Percentiles rank a stretch among this genome's conserved stretches.
Evolutionary conservation across 1,139 yeast species (phyloP).

Genomic region (Geotrichum klebahnii): DNA sequence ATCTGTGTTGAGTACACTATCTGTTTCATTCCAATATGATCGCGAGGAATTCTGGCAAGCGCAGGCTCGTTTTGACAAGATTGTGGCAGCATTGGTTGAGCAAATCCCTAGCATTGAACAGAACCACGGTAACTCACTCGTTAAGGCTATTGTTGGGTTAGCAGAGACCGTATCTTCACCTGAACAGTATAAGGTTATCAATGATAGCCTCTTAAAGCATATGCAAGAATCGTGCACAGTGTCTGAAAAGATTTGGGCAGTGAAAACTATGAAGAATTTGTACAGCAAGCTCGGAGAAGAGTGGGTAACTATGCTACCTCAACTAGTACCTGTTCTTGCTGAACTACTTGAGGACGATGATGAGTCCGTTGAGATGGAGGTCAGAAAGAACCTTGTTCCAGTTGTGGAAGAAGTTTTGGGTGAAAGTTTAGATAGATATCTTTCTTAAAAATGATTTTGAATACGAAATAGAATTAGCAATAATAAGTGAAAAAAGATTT

Average conservation of each 20-base stretch:
- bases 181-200: constrained; percentile 72
- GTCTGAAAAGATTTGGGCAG: constrained; percentile 75
- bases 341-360: constrained; percentile 94
- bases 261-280: constrained; percentile 69
- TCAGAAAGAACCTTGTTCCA: constrained; percentile 84
- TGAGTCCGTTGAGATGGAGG: constrained; percentile 87
- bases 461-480: too few species aligned
- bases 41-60: constrained; percentile 94
- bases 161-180: constrained; percentile 68
- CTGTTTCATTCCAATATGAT: constrained; percentile 79
- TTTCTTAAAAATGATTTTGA: constrained; percentile 47
- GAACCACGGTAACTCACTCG: constrained; percentile 55
- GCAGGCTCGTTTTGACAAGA: constrained; percentile 72
- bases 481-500: too few species aligned
- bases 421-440: constrained; percentile 87
- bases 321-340: constrained; percentile 90
- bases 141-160: constrained; percentile 72
- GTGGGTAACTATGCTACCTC: constrained; percentile 89
- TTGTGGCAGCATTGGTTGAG: constrained; percentile 56
- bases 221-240: constrained; percentile 46
- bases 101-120: constrained; percentile 69
- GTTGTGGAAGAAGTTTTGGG: constrained; percentile 91
- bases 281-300: constrained; percentile 92
- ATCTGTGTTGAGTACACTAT: constrained; percentile 63
- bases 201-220: constrained; percentile 52